A percentile compares a stretch with the other conserved stretches of the same genome.
These are phyloP conservation scores for Myotisia sp. DNA, from an alignment of 2,329 filamentous ascomycete genomes.

Conservation along the genomic window DNA sequence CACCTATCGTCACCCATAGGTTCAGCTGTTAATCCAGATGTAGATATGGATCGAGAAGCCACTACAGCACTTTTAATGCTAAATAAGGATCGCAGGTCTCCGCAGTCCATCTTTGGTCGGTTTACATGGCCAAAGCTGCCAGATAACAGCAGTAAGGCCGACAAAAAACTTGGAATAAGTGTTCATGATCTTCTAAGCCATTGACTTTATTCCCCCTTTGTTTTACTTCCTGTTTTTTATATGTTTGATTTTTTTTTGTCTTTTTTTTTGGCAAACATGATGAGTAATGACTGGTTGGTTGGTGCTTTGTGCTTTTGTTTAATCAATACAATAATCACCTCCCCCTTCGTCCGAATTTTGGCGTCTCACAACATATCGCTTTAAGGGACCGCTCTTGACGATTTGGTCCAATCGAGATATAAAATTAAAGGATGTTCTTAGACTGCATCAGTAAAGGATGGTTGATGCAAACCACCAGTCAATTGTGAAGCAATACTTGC, in stretches of 20 bases:
- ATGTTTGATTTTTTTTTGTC: background rate
- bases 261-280: too few relatives aligned
- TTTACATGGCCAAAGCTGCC: constrained; percentile 7
- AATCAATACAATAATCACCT: too few relatives aligned
- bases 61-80: constrained; percentile 80
- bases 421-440: too few relatives aligned
- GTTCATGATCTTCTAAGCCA: constrained; percentile 42
- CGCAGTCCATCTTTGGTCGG: constrained; percentile 11
- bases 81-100: constrained; percentile 55
- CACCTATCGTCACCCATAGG: background rate
- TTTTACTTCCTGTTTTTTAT: background rate
- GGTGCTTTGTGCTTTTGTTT: too few relatives aligned
- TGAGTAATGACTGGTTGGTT: too few relatives aligned
- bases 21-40: constrained; percentile 22
- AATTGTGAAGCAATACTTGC: too few relatives aligned
- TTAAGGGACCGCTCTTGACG: too few relatives aligned
- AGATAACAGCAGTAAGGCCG: constrained; percentile 7
- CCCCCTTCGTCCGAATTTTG: too few relatives aligned
- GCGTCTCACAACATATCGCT: too few relatives aligned
- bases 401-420: too few relatives aligned
- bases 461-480: too few relatives aligned
- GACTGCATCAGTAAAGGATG: too few relatives aligned
- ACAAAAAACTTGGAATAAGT: constrained; percentile 37
- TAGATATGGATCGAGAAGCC: constrained; percentile 59
- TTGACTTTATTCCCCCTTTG: constrained; percentile 16